These are phyloP conservation scores for Lactifluus hygrophoroides DNA, from an alignment of 768 basidiomycete species.

Conservation along the genomic window DNA sequence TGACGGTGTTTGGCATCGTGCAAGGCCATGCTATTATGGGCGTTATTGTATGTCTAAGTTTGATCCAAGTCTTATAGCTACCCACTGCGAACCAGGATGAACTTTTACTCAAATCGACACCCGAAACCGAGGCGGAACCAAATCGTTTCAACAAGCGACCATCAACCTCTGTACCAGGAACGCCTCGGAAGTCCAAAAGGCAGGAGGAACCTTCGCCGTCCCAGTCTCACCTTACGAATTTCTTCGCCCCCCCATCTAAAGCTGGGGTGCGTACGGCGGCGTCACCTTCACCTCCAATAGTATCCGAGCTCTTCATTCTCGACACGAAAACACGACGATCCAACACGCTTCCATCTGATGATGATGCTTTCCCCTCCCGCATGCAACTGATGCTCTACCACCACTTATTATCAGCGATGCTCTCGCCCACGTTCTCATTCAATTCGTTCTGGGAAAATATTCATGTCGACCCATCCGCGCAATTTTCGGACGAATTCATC, in stretches of 20 bases:
- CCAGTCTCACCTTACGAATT: slow-evolving; percentile 13
- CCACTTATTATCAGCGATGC: slow-evolving; percentile 48
- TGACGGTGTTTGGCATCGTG: slow-evolving; percentile 75
- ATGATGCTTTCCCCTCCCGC: slow-evolving; percentile 49
- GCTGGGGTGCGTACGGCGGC: background rate
- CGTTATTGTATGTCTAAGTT: slow-evolving; percentile 47
- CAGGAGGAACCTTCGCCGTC: slow-evolving; percentile 17
- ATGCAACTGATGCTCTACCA: slow-evolving; percentile 76
- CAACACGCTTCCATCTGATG: slow-evolving; percentile 42
- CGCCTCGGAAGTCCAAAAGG: slow-evolving; percentile 26
- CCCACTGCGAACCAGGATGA: slow-evolving; percentile 40
- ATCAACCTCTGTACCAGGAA: slow-evolving; percentile 20
- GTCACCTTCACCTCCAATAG: background rate
- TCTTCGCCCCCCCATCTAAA: slow-evolving; percentile 17
- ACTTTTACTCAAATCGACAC: slow-evolving; percentile 26
- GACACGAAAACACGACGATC: slow-evolving; percentile 66
- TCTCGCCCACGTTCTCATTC: slow-evolving; percentile 43
- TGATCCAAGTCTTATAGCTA: background rate
- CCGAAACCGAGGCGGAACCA: slow-evolving; percentile 1
- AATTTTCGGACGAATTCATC: slow-evolving; percentile 47
- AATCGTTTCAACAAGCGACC: slow-evolving; percentile 16
- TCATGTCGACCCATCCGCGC: slow-evolving; percentile 33
- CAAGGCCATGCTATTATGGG: slow-evolving; percentile 59
- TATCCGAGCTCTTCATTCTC: slow-evolving; percentile 36
- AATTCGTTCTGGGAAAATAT: slow-evolving; percentile 42